These are phyloP conservation scores for Hansenula anomala DNA, from an alignment of 1,139 yeast species.

Conservation along the genomic window DNA sequence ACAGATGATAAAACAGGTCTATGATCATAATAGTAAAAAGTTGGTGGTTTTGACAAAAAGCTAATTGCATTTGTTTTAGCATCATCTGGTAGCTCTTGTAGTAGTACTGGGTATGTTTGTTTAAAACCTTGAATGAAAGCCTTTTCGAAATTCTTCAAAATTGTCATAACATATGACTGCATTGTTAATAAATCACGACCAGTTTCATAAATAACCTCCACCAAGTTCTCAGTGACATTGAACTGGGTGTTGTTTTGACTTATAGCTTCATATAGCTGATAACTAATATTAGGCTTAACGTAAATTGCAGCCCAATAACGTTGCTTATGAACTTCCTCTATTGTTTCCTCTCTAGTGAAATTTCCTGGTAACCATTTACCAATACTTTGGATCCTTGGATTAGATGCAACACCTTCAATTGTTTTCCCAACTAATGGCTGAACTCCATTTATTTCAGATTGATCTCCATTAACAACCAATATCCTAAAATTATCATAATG, in stretches of 20 bases:
- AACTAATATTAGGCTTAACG: slow-evolving; percentile 40
- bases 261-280: slow-evolving; percentile 31
- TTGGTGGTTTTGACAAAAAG: slow-evolving; percentile 11
- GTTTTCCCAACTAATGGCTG: slow-evolving; percentile 33
- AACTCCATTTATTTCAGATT: slow-evolving; percentile 13
- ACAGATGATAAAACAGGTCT: slow-evolving; percentile 46
- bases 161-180: slow-evolving; percentile 33
- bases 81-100: slow-evolving; percentile 13
- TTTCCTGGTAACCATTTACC: slow-evolving; percentile 7
- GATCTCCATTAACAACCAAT: slow-evolving; percentile 43
- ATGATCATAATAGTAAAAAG: slow-evolving; percentile 37
- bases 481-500: slow-evolving; percentile 39
- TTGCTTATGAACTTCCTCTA: slow-evolving; percentile 39
- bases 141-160: slow-evolving; percentile 29
- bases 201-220: slow-evolving; percentile 40
- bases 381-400: slow-evolving; percentile 29
- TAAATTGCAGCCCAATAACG: slow-evolving; percentile 52
- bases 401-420: slow-evolving; percentile 18
- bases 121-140: slow-evolving; percentile 25
- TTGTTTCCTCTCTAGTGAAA: slow-evolving; percentile 11
- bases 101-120: slow-evolving; percentile 14
- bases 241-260: slow-evolving; percentile 20
- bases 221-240: slow-evolving; percentile 22
- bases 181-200: slow-evolving; percentile 48
- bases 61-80: slow-evolving; percentile 8